Percentiles rank a stretch among this genome's conserved stretches.
Conservation (phyloP, 192 early-diverging fungal genomes). For the Haplosporangium gracile region DNA sequence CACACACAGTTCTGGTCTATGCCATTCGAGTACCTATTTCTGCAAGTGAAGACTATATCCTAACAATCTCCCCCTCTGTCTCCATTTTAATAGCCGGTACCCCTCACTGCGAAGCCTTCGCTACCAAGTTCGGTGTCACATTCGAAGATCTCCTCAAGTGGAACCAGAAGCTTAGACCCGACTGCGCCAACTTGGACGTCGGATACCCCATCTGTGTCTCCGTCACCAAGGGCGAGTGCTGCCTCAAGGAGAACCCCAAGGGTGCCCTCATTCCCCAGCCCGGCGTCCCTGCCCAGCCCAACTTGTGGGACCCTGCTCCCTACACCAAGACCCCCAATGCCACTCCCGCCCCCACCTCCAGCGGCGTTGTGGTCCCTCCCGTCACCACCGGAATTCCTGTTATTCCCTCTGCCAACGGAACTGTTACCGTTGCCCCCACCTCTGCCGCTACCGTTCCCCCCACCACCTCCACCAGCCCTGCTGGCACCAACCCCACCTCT, state of each 20-base stretch:
- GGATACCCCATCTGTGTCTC: constrained; percentile 35
- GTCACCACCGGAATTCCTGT: neutral
- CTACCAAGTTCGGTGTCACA: constrained; percentile 5
- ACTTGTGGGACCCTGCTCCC: neutral
- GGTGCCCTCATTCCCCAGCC: neutral
- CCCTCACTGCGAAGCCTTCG: constrained; percentile 22
- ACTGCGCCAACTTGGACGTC: constrained; percentile 20
- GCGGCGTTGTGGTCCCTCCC: neutral
- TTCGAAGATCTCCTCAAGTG: constrained; percentile 19
- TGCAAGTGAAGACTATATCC: neutral
- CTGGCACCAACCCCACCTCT: neutral
- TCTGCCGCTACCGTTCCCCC: neutral
- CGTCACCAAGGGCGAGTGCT: constrained; percentile 19
- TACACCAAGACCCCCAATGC: neutral
- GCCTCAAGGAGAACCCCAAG: constrained; percentile 5
- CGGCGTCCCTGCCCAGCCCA: neutral
- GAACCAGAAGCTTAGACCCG: constrained; percentile 7
- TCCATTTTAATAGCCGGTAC: constrained; percentile 8
- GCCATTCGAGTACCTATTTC: too few relatives aligned
- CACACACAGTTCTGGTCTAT: too few relatives aligned
- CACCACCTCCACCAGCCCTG: neutral
- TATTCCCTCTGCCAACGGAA: neutral
- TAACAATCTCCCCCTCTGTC: neutral
- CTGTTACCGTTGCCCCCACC: neutral
- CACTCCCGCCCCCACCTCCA: neutral